Conservation (phyloP, 202 grass and related monocot genomes). For the Tripidium arundinaceum region DNA sequence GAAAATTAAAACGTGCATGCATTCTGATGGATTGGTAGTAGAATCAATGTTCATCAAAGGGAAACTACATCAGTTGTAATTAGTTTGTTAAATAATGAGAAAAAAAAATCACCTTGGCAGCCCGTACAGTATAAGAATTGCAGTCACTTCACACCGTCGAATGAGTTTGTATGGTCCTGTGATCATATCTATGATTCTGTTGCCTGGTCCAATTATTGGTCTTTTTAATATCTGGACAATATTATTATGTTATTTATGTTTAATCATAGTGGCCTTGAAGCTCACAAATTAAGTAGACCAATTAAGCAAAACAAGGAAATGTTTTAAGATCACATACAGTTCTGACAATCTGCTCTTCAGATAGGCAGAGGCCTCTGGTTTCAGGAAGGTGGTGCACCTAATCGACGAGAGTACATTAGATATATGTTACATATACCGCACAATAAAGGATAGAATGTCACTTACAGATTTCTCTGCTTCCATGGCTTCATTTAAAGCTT, state of each 20-base stretch:
- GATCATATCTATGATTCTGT: slow-evolving; percentile 66
- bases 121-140: slow-evolving; percentile 83
- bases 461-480: slow-evolving; percentile 83
- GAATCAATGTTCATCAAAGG: background rate
- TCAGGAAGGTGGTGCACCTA: slow-evolving; percentile 69
- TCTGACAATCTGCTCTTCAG: slow-evolving; percentile 94
- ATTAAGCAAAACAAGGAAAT: slow-evolving; percentile 21
- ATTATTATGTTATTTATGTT: background rate
- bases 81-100: background rate
- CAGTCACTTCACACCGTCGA: slow-evolving; percentile 81
- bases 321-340: slow-evolving; percentile 53
- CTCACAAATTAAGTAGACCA: slow-evolving; percentile 2
- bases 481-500: slow-evolving; percentile 92
- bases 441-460: slow-evolving; percentile 2
- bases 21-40: background rate
- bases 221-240: slow-evolving; percentile 60
- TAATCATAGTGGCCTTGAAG: background rate
- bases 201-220: slow-evolving; percentile 74
- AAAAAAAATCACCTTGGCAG: slow-evolving; percentile 62
- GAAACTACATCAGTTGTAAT: slow-evolving; percentile 2
- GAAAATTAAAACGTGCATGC: background rate
- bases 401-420: slow-evolving; percentile 15
- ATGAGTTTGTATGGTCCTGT: slow-evolving; percentile 52
- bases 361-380: slow-evolving; percentile 91
- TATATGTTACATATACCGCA: slow-evolving; percentile 10